Conservation (phyloP, 2,329 filamentous ascomycete genomes). For the Curvularia hawaiiensis region DNA sequence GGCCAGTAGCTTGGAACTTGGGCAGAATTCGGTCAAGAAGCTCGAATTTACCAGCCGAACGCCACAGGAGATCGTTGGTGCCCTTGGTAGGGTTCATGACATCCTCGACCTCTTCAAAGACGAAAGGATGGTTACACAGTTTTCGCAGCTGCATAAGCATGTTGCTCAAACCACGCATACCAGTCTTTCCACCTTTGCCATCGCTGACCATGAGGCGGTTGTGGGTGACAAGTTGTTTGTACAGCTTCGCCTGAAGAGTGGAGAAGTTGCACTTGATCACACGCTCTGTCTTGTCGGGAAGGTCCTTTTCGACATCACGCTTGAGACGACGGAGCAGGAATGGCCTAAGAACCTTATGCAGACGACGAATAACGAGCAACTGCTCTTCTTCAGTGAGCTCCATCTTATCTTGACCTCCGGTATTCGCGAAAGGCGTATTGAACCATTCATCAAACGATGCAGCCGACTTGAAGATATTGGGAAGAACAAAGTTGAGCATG, state of each 20-base stretch:
- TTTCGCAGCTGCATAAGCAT: conserved; percentile 99
- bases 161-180: conserved; percentile 93
- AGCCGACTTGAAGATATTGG: conserved; percentile 98
- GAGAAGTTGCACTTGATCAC: conserved; percentile 99
- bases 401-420: conserved; percentile 97
- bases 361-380: conserved; percentile 93
- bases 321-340: conserved; percentile 98
- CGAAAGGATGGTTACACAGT: conserved; percentile 98
- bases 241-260: conserved; percentile 86
- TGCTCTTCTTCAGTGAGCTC: conserved; percentile 99
- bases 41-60: conserved; percentile 96
- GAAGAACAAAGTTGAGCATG: conserved; percentile 96
- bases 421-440: conserved; percentile 99
- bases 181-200: conserved; percentile 92
- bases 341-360: conserved; percentile 95
- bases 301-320: conserved; percentile 98
- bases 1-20: conserved; percentile 88
- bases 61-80: conserved; percentile 94
- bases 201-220: conserved; percentile 95
- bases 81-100: conserved; percentile 91
- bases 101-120: conserved; percentile 97
- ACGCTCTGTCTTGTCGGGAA: conserved; percentile 98
- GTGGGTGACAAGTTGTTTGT: conserved; percentile 96
- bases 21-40: conserved; percentile 89
- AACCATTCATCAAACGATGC: conserved; percentile 99